These are phyloP conservation scores for Zygoascus meyerae DNA, from an alignment of 1,139 yeast genomes.

Conservation along the genomic window DNA sequence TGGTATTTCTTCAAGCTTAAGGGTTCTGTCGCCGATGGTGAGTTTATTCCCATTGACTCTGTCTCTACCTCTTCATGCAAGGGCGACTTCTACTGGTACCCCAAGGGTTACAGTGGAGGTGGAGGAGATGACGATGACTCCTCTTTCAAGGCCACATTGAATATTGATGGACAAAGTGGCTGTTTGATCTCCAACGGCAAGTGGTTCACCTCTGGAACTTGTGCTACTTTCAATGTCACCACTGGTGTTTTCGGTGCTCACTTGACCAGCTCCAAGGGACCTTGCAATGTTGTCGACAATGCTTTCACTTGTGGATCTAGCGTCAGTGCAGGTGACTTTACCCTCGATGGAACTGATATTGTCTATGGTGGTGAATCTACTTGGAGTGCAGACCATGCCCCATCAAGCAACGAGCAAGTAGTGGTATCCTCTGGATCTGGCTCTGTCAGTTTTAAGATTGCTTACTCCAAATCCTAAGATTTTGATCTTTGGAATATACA, in stretches of 20 bases:
- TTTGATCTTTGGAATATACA: too few species aligned
- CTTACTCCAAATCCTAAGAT: background rate
- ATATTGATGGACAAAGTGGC: constrained; percentile 53
- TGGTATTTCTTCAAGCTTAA: constrained; percentile 83
- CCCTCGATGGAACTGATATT: constrained; percentile 22
- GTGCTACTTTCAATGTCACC: constrained; percentile 63
- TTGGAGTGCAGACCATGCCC: constrained; percentile 59
- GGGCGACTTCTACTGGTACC: constrained; percentile 65
- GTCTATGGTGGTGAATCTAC: constrained; percentile 57
- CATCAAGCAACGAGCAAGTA: constrained; percentile 49
- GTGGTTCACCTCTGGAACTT: constrained; percentile 79
- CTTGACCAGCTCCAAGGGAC: constrained; percentile 62
- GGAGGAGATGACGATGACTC: constrained; percentile 21
- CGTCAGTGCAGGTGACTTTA: constrained; percentile 30
- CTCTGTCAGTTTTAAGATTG: constrained; percentile 35
- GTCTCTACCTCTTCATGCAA: constrained; percentile 53
- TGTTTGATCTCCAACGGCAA: constrained; percentile 81
- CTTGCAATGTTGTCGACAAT: constrained; percentile 51
- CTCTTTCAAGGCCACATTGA: constrained; percentile 42
- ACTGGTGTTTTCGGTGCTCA: constrained; percentile 69
- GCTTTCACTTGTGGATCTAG: constrained; percentile 34
- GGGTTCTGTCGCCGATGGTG: constrained; percentile 66
- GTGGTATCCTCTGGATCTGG: constrained; percentile 48
- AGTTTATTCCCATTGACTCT: constrained; percentile 61
- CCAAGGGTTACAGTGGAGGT: constrained; percentile 70